These are phyloP conservation scores for Stereum hirsutum DNA, from an alignment of 1,284 basidiomycete species.

Conservation along the genomic window DNA sequence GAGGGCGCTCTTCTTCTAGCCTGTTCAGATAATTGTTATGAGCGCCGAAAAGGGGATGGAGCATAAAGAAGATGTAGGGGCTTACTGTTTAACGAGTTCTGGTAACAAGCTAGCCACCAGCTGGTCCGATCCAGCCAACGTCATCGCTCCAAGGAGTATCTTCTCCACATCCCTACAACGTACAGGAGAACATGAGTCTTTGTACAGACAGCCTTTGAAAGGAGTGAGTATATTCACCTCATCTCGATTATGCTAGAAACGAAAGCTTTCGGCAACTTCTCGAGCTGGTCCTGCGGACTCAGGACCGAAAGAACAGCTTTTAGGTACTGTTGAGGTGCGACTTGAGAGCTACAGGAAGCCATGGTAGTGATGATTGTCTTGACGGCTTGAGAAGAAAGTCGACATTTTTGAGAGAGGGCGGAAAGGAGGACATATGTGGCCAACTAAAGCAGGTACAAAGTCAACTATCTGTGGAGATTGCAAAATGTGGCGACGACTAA, in stretches of 20 bases:
- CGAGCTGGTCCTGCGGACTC: slow-evolving; percentile 43
- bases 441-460: slow-evolving; percentile 32
- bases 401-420: slow-evolving; percentile 54
- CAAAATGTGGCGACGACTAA: slow-evolving; percentile 23
- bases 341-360: slow-evolving; percentile 36
- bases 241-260: slow-evolving; percentile 32
- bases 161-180: slow-evolving; percentile 36
- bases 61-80: not conserved
- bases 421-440: slow-evolving; percentile 65
- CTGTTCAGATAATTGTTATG: not conserved
- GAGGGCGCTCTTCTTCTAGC: not conserved
- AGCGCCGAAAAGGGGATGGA: not conserved
- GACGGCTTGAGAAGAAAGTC: slow-evolving; percentile 45
- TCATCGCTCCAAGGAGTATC: slow-evolving; percentile 32
- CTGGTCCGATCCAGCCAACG: slow-evolving; percentile 49
- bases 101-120: slow-evolving; percentile 45
- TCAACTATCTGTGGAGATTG: no score
- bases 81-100: slow-evolving; percentile 35
- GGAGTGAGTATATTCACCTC: slow-evolving; percentile 27
- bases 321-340: slow-evolving; percentile 43
- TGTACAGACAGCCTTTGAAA: no score
- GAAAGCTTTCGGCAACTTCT: slow-evolving; percentile 32
- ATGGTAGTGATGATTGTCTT: slow-evolving; percentile 49
- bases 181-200: slow-evolving; percentile 8
- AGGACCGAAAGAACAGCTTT: slow-evolving; percentile 52